Evolutionary conservation across 75 land plant species (phyloP), one percentile per base, ranked within the genome.

Genomic region (Ceratopteris richardii): DNA sequence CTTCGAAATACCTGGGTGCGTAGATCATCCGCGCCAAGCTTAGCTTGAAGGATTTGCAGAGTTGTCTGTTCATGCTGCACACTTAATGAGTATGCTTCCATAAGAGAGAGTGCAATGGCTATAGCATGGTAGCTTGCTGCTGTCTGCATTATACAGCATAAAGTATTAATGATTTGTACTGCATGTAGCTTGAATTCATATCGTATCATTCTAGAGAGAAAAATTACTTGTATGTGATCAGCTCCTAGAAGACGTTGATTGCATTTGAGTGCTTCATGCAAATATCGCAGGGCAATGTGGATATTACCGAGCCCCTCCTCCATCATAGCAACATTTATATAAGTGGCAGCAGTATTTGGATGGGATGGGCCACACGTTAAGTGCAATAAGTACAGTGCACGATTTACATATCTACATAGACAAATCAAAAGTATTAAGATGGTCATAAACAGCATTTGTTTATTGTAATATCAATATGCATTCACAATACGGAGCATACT

Each of bases 61-160:
- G 96, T 90, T 18, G 96, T 90, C 51, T 90, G 96, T 43, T 90
- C 96, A 78, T 90, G 96, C 61, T 90, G 96, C 51, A 90, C 96
- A 62, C 96, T 90, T 31, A 90, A 51, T 29, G 86, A 69, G 68
- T 90, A 90, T 44, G 96, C 96, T 66, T 90, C 96, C 96, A 90
- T 90, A 52, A 90, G 70, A 0, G 96, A 90, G 3, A 90, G 82
- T 48, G 96, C 96, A 70, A 90, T 90, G 17, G 96, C 96, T 51
- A 90, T 90, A 0, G 96, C 96, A 77, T 90, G 96, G 62, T 90
- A 90, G 61, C 96, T 90, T 50, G 96, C 96, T 56, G 96, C 96
- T 44, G 96, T 90, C 96, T 90, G 77, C 44, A 26, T 1, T 4
- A 39, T 3, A 19, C 20, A 20, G 20, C 28, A 57, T n/a, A 54